Percentiles rank a stretch among this genome's conserved stretches.
Evolutionary conservation across 305 asterid species (phyloP).

Genomic region (Fraxinus baroniana): DNA sequence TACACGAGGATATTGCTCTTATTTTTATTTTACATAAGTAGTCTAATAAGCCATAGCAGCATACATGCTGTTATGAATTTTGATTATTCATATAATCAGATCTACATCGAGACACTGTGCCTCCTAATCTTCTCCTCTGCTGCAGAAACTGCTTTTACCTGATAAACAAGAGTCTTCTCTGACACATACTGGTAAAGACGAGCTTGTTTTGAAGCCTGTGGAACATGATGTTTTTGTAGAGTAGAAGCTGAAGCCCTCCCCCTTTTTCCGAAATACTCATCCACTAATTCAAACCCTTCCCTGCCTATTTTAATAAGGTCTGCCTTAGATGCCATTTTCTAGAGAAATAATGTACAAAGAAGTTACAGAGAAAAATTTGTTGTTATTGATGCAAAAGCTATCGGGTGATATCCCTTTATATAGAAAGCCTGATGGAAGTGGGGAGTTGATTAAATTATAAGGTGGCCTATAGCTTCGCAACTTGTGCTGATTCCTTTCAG

Average conservation of each 20-base stretch:
- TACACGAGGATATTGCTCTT: background rate
- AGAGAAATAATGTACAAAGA: background rate
- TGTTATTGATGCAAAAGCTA: background rate
- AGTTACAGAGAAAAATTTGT: background rate
- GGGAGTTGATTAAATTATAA: background rate
- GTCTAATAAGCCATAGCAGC: background rate
- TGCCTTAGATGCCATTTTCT: background rate
- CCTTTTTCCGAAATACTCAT: background rate
- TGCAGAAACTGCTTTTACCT: background rate
- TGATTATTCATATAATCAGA: background rate
- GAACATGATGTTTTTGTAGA: background rate
- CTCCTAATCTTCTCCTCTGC: background rate
- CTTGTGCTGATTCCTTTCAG: conserved; percentile 21
- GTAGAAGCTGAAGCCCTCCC: background rate
- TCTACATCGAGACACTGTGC: background rate
- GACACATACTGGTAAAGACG: background rate
- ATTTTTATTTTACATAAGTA: background rate
- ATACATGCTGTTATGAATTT: background rate
- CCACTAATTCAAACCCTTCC: background rate
- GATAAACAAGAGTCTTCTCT: background rate
- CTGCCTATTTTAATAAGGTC: background rate
- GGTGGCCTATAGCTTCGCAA: background rate
- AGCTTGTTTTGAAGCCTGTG: background rate
- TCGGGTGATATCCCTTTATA: conserved; percentile 13
- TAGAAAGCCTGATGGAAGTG: background rate